phyloP scores from a whole-genome alignment of 495 filamentous ascomycete genomes.

The Amphirosellinia nigrospora region DNA sequence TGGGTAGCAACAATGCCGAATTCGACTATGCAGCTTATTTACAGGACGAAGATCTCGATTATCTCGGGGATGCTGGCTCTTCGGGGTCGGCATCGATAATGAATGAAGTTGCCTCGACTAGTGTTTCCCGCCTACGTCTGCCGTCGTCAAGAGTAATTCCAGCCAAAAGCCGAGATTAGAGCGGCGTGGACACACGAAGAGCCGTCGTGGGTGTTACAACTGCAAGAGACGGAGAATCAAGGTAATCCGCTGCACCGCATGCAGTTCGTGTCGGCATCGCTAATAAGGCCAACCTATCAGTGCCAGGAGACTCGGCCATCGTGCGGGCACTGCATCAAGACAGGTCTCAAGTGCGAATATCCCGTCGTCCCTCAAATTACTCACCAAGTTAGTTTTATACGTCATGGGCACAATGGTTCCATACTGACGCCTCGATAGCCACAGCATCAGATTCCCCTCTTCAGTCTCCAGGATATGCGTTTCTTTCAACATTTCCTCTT shows the following conservation, averaged over 20 bases:
- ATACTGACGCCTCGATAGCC: slow-evolving; percentile 38
- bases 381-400: slow-evolving; percentile 43
- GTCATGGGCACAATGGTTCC: not conserved
- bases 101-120: slow-evolving; percentile 25
- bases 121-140: slow-evolving; percentile 22
- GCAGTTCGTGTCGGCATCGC: not conserved
- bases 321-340: slow-evolving; percentile 64
- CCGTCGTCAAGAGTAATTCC: slow-evolving; percentile 14
- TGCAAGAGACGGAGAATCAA: slow-evolving; percentile 70
- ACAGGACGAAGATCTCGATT: slow-evolving; percentile 41
- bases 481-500: slow-evolving; percentile 69
- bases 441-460: slow-evolving; percentile 52
- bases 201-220: slow-evolving; percentile 66
- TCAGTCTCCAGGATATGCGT: slow-evolving; percentile 63
- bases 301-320: slow-evolving; percentile 65
- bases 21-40: slow-evolving; percentile 44
- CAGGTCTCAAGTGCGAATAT: slow-evolving; percentile 64
- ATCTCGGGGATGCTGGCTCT: slow-evolving; percentile 40
- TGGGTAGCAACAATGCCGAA: slow-evolving; percentile 29
- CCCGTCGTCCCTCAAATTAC: slow-evolving; percentile 52
- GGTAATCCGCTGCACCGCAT: slow-evolving; percentile 36
- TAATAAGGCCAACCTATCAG: slow-evolving; percentile 34
- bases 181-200: slow-evolving; percentile 63
- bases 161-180: slow-evolving; percentile 44
- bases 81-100: slow-evolving; percentile 26